Evolutionary conservation across 2,329 filamentous ascomycete genomes (phyloP).

Genomic region (Aspergillus costaricaensis): DNA sequence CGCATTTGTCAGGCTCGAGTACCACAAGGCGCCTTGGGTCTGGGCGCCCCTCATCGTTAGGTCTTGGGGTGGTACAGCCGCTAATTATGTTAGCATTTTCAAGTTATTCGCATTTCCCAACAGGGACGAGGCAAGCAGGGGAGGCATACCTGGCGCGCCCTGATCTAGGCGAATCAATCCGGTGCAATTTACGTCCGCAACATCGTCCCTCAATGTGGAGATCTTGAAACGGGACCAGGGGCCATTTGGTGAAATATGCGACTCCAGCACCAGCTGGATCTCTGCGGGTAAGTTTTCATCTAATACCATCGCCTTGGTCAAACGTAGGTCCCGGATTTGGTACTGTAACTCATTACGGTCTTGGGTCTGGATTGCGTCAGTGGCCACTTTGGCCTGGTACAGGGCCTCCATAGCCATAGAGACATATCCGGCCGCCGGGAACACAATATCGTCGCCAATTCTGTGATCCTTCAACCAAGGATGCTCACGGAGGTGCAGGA

Average conservation of each 20-base stretch:
- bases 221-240: not conserved
- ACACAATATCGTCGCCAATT: constrained; percentile 11
- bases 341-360: not conserved
- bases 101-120: too few species aligned
- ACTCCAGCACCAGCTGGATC: not conserved
- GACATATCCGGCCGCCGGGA: constrained; percentile 21
- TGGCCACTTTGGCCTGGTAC: constrained; percentile 4
- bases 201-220: not conserved
- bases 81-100: not conserved
- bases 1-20: not conserved
- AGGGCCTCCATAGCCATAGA: constrained; percentile 20
- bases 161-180: not conserved
- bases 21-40: not conserved
- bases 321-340: not conserved
- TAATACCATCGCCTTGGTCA: not conserved
- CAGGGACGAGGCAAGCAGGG: too few species aligned
- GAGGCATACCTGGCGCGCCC: not conserved
- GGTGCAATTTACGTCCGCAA: not conserved
- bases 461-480: constrained; percentile 51
- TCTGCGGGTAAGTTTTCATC: not conserved
- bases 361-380: not conserved
- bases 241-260: not conserved
- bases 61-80: not conserved
- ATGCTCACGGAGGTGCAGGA: constrained; percentile 3
- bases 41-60: not conserved